These are phyloP conservation scores for Amanita exitialis DNA, from an alignment of 768 basidiomycete genomes.

Conservation along the genomic window DNA sequence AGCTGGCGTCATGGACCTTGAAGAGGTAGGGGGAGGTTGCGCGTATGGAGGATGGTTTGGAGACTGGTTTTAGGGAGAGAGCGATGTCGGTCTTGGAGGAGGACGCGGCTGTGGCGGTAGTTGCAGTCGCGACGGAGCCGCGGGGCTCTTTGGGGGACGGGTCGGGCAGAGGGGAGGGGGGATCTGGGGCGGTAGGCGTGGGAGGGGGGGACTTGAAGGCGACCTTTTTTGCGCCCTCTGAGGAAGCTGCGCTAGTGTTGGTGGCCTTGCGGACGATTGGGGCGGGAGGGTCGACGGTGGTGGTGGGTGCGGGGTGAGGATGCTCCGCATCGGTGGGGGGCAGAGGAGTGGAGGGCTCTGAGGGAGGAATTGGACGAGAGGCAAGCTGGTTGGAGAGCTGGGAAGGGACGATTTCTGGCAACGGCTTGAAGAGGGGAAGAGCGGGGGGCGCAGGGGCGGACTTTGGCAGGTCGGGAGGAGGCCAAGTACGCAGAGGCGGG, in stretches of 20 bases:
- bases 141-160: slow-evolving; percentile 51
- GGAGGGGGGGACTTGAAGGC: slow-evolving; percentile 85
- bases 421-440: slow-evolving; percentile 51
- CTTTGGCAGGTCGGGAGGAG: slow-evolving; percentile 33
- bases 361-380: slow-evolving; percentile 20
- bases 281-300: slow-evolving; percentile 18
- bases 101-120: slow-evolving; percentile 52
- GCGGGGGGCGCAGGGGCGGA: slow-evolving; percentile 33
- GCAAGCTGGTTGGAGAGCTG: slow-evolving; percentile 26
- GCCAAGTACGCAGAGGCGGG: slow-evolving; percentile 63
- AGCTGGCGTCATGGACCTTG: slow-evolving; percentile 37
- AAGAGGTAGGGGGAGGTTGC: slow-evolving; percentile 51
- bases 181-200: no score
- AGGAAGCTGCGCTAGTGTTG: slow-evolving; percentile 16
- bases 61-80: slow-evolving; percentile 28
- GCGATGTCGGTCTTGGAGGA: slow-evolving; percentile 56
- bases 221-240: slow-evolving; percentile 71
- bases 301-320: no score
- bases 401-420: slow-evolving; percentile 51
- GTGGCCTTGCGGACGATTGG: slow-evolving; percentile 27
- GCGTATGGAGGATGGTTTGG: slow-evolving; percentile 51
- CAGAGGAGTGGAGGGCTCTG: slow-evolving; percentile 21
- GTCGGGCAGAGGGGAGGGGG: slow-evolving; percentile 17
- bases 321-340: slow-evolving; percentile 13
- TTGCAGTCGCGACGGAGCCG: slow-evolving; percentile 54